These are phyloP conservation scores for Chondrus crispus DNA, from an alignment of 23 red algal species.

Conservation along the genomic window DNA sequence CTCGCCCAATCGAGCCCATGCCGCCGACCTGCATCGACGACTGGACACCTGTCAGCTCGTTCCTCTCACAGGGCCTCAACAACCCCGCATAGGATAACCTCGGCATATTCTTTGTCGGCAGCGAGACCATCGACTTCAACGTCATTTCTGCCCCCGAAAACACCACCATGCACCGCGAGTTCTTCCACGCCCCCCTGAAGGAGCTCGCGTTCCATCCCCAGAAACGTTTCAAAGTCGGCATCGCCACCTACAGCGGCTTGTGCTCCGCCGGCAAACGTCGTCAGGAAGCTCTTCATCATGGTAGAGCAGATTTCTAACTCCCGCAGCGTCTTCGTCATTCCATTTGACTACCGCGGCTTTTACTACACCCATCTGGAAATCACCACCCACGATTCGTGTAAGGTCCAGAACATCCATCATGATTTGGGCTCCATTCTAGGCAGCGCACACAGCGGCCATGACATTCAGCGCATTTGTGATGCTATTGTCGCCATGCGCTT, in stretches of 20 bases:
- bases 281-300: slow-evolving; percentile 83
- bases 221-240: slow-evolving; percentile 73
- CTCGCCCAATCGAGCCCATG: neutral
- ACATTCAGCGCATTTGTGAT: slow-evolving; percentile 77
- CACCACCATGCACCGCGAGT: slow-evolving; percentile 80
- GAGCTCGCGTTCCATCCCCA: slow-evolving; percentile 75
- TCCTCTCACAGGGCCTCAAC: slow-evolving; percentile 78
- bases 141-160: slow-evolving; percentile 75
- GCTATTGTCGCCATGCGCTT: slow-evolving; percentile 66
- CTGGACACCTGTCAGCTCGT: slow-evolving; percentile 68
- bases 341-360: slow-evolving; percentile 90
- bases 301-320: slow-evolving; percentile 78
- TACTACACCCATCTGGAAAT: slow-evolving; percentile 74
- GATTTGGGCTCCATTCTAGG: slow-evolving; percentile 89
- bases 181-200: slow-evolving; percentile 71
- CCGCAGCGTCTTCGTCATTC: slow-evolving; percentile 68
- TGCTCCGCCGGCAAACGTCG: slow-evolving; percentile 90
- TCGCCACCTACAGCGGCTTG: slow-evolving; percentile 97
- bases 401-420: slow-evolving; percentile 81
- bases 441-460: slow-evolving; percentile 80
- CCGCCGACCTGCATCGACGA: slow-evolving; percentile 48
- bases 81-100: slow-evolving; percentile 69
- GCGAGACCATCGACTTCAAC: slow-evolving; percentile 89
- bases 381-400: slow-evolving; percentile 32
- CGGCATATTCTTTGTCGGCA: slow-evolving; percentile 80